A percentile compares a stretch with the other conserved stretches of the same genome.
phyloP scores from a whole-genome alignment of 805 yeast genomes.

The Komagataella pastoris region DNA sequence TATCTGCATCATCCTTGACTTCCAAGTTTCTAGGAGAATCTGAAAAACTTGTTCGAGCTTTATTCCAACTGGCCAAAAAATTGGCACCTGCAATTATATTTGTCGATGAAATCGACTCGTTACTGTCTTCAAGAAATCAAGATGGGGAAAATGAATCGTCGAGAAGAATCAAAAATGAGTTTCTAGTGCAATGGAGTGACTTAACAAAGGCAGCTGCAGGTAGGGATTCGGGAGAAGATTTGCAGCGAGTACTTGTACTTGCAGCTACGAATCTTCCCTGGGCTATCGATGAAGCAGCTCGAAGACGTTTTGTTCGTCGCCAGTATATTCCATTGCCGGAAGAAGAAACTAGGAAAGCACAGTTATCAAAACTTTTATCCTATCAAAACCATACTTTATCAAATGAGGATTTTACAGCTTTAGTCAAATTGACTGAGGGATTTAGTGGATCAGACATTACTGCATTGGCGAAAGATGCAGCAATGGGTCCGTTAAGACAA shows the following conservation, averaged over 20 bases:
- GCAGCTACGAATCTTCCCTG: conserved; percentile 97
- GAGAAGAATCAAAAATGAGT: conserved; percentile 84
- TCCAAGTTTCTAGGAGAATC: conserved; percentile 86
- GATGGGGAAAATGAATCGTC: conserved; percentile 75
- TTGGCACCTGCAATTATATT: conserved; percentile 89
- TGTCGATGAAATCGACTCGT: conserved; percentile 91
- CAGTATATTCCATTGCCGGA: conserved; percentile 94
- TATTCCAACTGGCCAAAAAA: conserved; percentile 72
- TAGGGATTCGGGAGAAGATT: conserved; percentile 34
- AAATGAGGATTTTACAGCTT: conserved; percentile 44
- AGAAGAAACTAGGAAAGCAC: conserved; percentile 62
- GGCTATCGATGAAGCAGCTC: conserved; percentile 95
- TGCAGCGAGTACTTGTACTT: conserved; percentile 68
- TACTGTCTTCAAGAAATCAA: conserved; percentile 62
- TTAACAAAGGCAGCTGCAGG: conserved; percentile 81
- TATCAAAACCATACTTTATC: conserved; percentile 62
- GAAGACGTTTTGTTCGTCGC: conserved; percentile 82
- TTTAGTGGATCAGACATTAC: conserved; percentile 93
- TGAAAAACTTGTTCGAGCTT: conserved; percentile 83
- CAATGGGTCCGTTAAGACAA: conserved; percentile 92
- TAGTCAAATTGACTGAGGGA: conserved; percentile 60
- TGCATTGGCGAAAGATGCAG: conserved; percentile 90
- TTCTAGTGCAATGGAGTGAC: conserved; percentile 90
- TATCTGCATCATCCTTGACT: conserved; percentile 80
- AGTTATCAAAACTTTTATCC: conserved; percentile 50